Base-by-base conservation (phyloP, 129 eudicot species). In the Chrysanthemum makinoi region DNA sequence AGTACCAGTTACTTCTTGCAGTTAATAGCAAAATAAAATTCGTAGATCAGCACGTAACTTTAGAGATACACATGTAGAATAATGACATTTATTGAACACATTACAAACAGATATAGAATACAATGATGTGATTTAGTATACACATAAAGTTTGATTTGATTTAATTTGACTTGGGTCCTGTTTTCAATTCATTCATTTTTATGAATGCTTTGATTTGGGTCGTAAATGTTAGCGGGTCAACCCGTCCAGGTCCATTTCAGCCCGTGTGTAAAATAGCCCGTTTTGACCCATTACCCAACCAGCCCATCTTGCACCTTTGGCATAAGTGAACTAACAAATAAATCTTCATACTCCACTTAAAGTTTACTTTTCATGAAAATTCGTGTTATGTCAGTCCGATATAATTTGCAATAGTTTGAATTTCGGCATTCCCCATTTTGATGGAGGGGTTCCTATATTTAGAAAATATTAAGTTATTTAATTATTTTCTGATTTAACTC, bases 1-100 rank as follows among this genome's bases (percentile, higher is more conserved):
- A 68, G 79, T 70, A 68, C 72, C 56, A 64, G 56, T 71, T 77
- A 76, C 62, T 77, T 78, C 84, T 80, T 75, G 74, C 77, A 69
- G 51, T 82, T 77, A 81, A 72, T 79, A 74, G 68, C 76, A 68
- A 22, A 76, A 89, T 74, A 80, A 83, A 78, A 55, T 77, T 58
- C 43, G 49, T 73, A 78, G 80, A 75, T 72, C 51, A 60, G 77
- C 63, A 26, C 51, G 10, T 62, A 76, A 30, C 68, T 79, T 39
- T 64, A 65, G 68, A 16, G 24, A 46, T 52, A 66, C 19, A 72
- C 55, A 66, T 70, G 70, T 76, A 73, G 68, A 75, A 69, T 77
- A 62, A 33, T 49, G 70, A 61, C 69, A 70, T n/a, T 39, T 72
- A 70, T 70, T 52, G 58, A 59, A 51, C 52, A 59, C 33, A 75